Percentiles rank a stretch among this genome's conserved stretches.
These are phyloP conservation scores for Penicillium sp. DNA, from an alignment of 2,329 filamentous ascomycete genomes.

Conservation along the genomic window DNA sequence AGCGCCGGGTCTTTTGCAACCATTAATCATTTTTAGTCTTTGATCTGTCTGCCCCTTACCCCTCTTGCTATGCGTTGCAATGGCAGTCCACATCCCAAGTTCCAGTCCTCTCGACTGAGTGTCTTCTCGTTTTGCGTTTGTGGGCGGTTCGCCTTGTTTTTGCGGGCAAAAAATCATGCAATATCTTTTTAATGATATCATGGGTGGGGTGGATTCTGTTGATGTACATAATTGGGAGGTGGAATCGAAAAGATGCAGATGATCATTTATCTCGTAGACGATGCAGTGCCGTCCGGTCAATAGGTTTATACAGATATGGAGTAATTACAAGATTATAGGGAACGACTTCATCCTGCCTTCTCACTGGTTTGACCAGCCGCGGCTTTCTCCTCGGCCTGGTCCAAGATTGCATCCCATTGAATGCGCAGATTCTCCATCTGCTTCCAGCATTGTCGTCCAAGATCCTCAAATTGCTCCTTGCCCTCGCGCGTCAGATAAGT, in stretches of 20 bases:
- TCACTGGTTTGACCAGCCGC: slow-evolving; percentile 3
- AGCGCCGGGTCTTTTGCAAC: slow-evolving; percentile 18
- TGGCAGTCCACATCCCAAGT: not conserved
- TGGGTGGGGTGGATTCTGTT: slow-evolving; percentile 26
- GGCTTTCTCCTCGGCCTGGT: slow-evolving; percentile 26
- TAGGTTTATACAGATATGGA: slow-evolving; percentile 5
- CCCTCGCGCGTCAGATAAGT: slow-evolving; percentile 50
- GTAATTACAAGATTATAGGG: too few relatives aligned
- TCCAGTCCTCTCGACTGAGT: too few relatives aligned
- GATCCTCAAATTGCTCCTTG: slow-evolving; percentile 36
- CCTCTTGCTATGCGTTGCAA: slow-evolving; percentile 1
- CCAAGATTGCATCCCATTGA: slow-evolving; percentile 37
- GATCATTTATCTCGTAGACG: slow-evolving; percentile 1
- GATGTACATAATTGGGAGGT: slow-evolving; percentile 33
- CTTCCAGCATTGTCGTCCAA: slow-evolving; percentile 39
- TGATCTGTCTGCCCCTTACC: slow-evolving; percentile 2
- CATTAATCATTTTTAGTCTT: slow-evolving; percentile 21
- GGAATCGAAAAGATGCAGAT: slow-evolving; percentile 16
- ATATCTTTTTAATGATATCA: slow-evolving; percentile 34
- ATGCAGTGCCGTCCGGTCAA: not conserved
- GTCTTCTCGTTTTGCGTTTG: slow-evolving; percentile 14
- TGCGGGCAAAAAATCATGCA: slow-evolving; percentile 25
- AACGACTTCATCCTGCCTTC: not conserved
- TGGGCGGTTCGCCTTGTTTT: slow-evolving; percentile 11
- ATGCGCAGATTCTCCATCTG: slow-evolving; percentile 41